A percentile compares a stretch with the other conserved stretches of the same genome.
Conservation (phyloP, 306 rosid species). For the Prunus davidiana region DNA sequence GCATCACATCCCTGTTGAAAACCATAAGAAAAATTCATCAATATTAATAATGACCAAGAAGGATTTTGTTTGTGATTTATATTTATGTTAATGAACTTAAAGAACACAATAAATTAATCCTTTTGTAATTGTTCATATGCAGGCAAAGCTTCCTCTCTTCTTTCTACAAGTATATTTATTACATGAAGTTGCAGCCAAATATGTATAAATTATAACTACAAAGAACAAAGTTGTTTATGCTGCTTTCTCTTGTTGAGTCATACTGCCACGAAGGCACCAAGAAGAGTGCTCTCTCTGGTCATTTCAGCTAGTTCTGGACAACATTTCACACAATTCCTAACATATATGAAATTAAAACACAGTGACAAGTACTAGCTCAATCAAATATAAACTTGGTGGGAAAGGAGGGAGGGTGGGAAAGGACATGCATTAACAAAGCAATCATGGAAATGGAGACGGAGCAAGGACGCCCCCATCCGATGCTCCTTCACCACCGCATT, state of each 20-base stretch:
- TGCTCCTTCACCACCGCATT: constrained; percentile 53
- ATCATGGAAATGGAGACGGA: constrained; percentile 59
- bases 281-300: too few relatives aligned
- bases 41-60: neutral
- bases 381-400: neutral
- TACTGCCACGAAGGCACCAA: too few relatives aligned
- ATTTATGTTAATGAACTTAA: neutral
- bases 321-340: neutral
- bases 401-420: neutral
- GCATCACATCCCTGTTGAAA: constrained; percentile 69
- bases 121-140: neutral
- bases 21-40: neutral
- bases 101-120: neutral
- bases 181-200: too few relatives aligned
- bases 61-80: neutral
- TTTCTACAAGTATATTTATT: neutral
- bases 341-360: neutral
- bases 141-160: neutral
- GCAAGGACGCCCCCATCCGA: constrained; percentile 70
- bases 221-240: too few relatives aligned
- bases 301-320: neutral
- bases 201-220: too few relatives aligned
- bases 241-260: too few relatives aligned
- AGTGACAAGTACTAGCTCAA: neutral
- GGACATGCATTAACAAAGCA: constrained; percentile 20